Conservation (phyloP, 2,329 filamentous ascomycete species). For the Pestalotiopsis sp. region DNA sequence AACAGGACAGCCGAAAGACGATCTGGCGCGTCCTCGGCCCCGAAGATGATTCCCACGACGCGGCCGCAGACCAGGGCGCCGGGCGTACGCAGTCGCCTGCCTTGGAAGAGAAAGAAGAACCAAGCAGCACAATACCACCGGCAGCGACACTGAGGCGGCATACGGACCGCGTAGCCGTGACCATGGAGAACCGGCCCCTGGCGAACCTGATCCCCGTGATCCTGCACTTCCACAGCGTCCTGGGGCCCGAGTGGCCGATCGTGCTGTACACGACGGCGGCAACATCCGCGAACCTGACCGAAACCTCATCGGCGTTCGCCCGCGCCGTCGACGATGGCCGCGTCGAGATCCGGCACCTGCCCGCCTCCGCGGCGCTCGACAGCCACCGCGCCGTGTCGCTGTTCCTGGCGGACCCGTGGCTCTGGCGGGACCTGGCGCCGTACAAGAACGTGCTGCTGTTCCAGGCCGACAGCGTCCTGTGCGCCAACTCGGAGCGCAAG, state of each 20-base stretch:
- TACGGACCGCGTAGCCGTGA: conserved; percentile 33
- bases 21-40: background rate
- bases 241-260: conserved; percentile 47
- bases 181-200: conserved; percentile 38
- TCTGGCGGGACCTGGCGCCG: conserved; percentile 38
- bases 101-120: background rate
- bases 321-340: conserved; percentile 35
- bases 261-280: conserved; percentile 43
- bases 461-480: conserved; percentile 41
- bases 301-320: conserved; percentile 33
- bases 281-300: conserved; percentile 21
- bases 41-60: background rate
- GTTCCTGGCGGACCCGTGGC: conserved; percentile 37
- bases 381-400: conserved; percentile 36
- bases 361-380: conserved; percentile 34
- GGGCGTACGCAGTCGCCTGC: too few species aligned
- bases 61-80: background rate
- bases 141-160: conserved; percentile 6
- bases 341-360: conserved; percentile 42
- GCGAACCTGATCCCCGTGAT: conserved; percentile 37
- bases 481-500: conserved; percentile 28
- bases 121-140: background rate
- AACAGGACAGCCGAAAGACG: background rate
- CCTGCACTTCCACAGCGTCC: conserved; percentile 39
- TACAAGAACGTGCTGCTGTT: conserved; percentile 38